Base-by-base conservation (phyloP, 1,284 basidiomycete species). In the Crucibulum cyathiforme region DNA sequence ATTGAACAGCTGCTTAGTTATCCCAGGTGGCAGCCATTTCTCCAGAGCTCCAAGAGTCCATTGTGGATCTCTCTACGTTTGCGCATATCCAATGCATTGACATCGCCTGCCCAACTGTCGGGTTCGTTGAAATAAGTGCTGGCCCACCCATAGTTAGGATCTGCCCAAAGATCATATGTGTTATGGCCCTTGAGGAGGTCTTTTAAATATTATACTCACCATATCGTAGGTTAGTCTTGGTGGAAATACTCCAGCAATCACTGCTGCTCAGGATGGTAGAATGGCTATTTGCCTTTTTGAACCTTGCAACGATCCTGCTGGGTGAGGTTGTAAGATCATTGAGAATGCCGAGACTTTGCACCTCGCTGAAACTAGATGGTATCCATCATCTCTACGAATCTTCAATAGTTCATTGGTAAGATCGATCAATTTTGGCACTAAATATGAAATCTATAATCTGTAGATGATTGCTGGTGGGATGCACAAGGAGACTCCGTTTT, bases 331-430 rank as follows among this genome's bases (percentile, higher is more conserved):
- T 66, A 72, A 70, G 13, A 58, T 81, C 15, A 74, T 79, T 54
- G 79, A 81, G 54, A 73, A 81, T 62, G 74, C 74, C 3, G 61
- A 61, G 7, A 76, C 63, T 24, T 49, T 82, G 37, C 78, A 78
- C 50, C 72, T 82, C 10, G 74, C 71, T 10, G 73, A 71, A 39
- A 67, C 71, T 2, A 70, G 82, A 48, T 84, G 82, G 82, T 84
- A 84, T 58, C 74, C 80, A 3, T 74, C 79, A n/a, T 70, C 75
- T n/a, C 55, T 80, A 19, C 71, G 80, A 12, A 78, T 81, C 24
- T 79, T 77, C 57, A 80, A 82, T 57, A 79, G 80, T 8, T 74
- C 72, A 37, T 57, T 72, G 65, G 71, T 74, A 59, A 15, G 59
- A 4, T 34, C 10, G 24, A 9, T 24, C 24, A 24, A 24, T 24